Conservation (phyloP, 2,329 filamentous ascomycete genomes). For the Aspergillus persii region DNA sequence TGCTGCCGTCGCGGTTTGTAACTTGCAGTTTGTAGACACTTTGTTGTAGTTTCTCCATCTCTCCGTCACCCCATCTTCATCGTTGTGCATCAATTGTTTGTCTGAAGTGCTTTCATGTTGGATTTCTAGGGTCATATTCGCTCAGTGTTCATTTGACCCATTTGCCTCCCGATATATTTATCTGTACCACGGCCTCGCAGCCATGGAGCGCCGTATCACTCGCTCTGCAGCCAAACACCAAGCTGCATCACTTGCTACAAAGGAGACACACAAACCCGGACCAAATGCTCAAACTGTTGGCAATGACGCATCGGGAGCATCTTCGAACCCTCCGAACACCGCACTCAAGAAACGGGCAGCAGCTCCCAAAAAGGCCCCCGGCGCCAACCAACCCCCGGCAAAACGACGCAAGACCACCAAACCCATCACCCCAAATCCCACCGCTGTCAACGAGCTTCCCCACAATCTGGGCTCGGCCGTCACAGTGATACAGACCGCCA, state of each 20-base stretch:
- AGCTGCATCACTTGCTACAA: conserved; percentile 16
- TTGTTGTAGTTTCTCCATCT: neutral
- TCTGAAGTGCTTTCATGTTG: neutral
- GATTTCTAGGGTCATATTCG: neutral
- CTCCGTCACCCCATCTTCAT: no score
- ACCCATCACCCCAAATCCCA: neutral
- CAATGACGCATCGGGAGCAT: neutral
- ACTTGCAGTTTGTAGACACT: neutral
- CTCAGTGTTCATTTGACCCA: neutral
- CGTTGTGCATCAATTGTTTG: neutral
- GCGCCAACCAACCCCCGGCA: conserved; percentile 24
- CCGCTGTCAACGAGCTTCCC: conserved; percentile 48
- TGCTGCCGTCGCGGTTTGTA: neutral
- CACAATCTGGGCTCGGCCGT: conserved; percentile 53
- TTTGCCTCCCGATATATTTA: neutral
- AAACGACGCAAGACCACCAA: conserved; percentile 25
- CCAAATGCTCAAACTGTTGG: neutral
- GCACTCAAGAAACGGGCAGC: neutral
- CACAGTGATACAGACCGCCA: neutral
- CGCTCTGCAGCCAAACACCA: conserved; percentile 25
- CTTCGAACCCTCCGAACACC: neutral
- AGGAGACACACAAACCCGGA: conserved; percentile 2
- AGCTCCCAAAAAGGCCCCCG: conserved; percentile 24
- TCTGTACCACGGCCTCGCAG: neutral
- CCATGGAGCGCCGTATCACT: conserved; percentile 26